Evolutionary conservation across 495 filamentous ascomycete genomes (phyloP), one percentile per base, ranked within the genome.

Genomic region (Aspergillus egyptiacus): DNA sequence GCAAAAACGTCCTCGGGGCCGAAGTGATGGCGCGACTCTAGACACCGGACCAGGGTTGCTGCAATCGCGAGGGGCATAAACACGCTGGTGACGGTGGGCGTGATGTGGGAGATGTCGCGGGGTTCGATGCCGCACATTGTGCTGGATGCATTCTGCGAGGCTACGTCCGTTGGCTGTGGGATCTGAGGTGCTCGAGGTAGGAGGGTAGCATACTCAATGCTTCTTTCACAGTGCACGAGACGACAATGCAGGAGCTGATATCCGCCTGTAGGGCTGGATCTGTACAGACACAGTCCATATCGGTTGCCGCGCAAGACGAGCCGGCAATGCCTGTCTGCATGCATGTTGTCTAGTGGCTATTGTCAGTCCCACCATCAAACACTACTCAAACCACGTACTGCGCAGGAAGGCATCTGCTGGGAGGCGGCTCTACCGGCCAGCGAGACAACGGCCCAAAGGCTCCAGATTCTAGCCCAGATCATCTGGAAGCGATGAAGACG

Each of bases 81-180:
- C 3, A 56, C 43, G 19, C 39, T 48, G 10, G 38, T 56, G 14
- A 37, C 40, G 20, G 37, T 48, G 6, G 35, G 38, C 11, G 45
- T 56, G 18, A 48, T 35, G 28, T 51, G 45, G n/a, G 48, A 22
- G 22, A 48, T 37, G 39, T 56, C 46, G 42, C 48, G 53, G 22
- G 37, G 30, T 34, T 27, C 41, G 6, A 19, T 32, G 18, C 47
- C 17, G 34, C 53, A 51, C 25, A 48, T 42, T 23, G 42, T 48
- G 32, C 28, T 43, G 8, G 43, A 37, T 11, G 17, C 13, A 40
- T 54, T 54, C 19, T 17, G 32, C 19, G 37, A 34, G 31, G 9
- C 31, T 34, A 34, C 13, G n/a, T 6, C 6, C 31, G n/a, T 34
- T 4, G 4, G 31, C 31, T 13, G 13, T 4, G 6, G 31, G 5